Evolutionary conservation across 371 early-diverging fungal species (phyloP).

Genomic region (Haplosporangium sp.): DNA sequence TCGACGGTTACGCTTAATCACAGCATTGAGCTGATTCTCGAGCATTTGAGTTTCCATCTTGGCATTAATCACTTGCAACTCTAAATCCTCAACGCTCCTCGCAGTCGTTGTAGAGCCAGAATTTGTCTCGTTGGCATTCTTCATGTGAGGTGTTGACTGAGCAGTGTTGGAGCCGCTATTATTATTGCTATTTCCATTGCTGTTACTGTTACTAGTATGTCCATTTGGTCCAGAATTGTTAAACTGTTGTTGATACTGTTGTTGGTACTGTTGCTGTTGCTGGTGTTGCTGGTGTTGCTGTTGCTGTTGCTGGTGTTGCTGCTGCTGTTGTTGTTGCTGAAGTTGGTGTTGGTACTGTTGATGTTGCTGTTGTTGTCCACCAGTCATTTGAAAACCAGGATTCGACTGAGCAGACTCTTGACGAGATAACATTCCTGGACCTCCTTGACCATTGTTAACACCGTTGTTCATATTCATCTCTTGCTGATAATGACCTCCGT

Average conservation of each 20-base stretch:
- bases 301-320: conserved; percentile 2
- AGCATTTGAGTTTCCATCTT: conserved; percentile 56
- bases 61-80: conserved; percentile 56
- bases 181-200: conserved; percentile 15
- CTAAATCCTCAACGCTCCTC: conserved; percentile 45
- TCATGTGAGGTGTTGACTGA: conserved; percentile 22
- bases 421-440: not conserved
- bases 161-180: conserved; percentile 15
- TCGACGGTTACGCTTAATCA: conserved; percentile 54
- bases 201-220: conserved; percentile 10
- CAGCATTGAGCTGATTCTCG: conserved; percentile 55
- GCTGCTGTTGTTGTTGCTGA: conserved; percentile 19
- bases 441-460: conserved; percentile 12
- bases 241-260: conserved; percentile 13
- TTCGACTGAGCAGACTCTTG: conserved; percentile 22
- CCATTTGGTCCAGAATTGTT: not conserved
- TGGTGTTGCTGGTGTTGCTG: conserved; percentile 24
- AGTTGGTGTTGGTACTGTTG: conserved; percentile 20
- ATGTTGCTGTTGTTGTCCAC: conserved; percentile 14
- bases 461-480: conserved; percentile 13
- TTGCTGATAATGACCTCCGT: conserved; percentile 16
- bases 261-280: conserved; percentile 18
- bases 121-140: not conserved
- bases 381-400: conserved; percentile 6
- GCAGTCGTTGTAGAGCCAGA: conserved; percentile 20